Percentiles rank a stretch among this genome's conserved stretches.
phyloP scores from a whole-genome alignment of 768 basidiomycete species.

The Mycena crocata region DNA sequence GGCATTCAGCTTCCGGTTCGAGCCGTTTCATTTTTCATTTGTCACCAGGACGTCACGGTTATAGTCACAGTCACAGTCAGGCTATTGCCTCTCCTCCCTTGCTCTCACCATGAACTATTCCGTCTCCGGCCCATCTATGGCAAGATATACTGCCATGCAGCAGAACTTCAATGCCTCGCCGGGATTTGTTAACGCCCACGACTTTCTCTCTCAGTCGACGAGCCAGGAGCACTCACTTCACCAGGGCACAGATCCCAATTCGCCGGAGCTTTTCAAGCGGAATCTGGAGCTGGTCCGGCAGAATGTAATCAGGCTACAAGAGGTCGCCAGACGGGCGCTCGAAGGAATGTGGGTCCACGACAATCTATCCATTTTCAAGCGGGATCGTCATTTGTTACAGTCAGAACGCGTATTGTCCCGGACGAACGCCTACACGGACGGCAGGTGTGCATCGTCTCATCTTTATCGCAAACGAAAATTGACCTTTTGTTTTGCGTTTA shows the following conservation, averaged over 20 bases:
- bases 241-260: constrained; percentile 62
- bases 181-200: background rate
- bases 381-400: constrained; percentile 41
- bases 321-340: constrained; percentile 59
- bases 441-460: constrained; percentile 53
- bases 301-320: constrained; percentile 61
- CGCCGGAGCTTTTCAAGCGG: constrained; percentile 71
- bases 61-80: no score
- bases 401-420: constrained; percentile 70
- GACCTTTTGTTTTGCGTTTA: background rate
- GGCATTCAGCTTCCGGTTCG: no score
- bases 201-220: constrained; percentile 17
- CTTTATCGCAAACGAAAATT: background rate
- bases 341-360: constrained; percentile 62
- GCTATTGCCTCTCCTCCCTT: constrained; percentile 8
- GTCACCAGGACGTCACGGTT: no score
- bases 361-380: background rate
- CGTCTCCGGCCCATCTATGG: constrained; percentile 7
- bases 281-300: constrained; percentile 62
- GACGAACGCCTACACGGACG: constrained; percentile 64
- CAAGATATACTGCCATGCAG: constrained; percentile 7
- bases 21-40: no score
- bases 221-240: constrained; percentile 36
- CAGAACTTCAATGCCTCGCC: constrained; percentile 6
- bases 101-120: constrained; percentile 13